Percentiles rank a stretch among this genome's conserved stretches.
These are phyloP conservation scores for Boletus subcaerulescens DNA, from an alignment of 768 basidiomycete species.

Conservation along the genomic window DNA sequence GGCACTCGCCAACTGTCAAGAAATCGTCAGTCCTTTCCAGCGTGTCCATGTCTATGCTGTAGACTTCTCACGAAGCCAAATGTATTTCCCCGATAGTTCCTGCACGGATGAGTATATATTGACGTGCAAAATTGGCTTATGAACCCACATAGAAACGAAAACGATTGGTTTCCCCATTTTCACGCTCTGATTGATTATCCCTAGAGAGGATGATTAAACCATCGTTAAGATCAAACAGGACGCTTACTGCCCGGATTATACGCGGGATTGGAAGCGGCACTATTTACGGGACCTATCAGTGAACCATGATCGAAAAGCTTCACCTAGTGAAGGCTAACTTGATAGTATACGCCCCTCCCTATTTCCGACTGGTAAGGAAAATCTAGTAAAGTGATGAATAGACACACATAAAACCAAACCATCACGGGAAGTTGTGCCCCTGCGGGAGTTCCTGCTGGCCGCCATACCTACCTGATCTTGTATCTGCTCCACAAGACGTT, in stretches of 20 bases:
- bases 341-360: constrained; percentile 16
- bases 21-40: constrained; percentile 9
- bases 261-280: constrained; percentile 15
- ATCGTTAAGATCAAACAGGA: neutral
- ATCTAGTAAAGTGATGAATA: no score
- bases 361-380: neutral
- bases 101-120: neutral
- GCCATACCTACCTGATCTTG: constrained; percentile 16
- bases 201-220: neutral
- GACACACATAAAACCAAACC: constrained; percentile 22
- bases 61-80: constrained; percentile 16
- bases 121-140: neutral
- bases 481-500: neutral
- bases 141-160: constrained; percentile 17
- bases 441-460: constrained; percentile 6
- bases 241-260: constrained; percentile 16
- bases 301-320: neutral
- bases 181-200: constrained; percentile 9
- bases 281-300: neutral
- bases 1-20: constrained; percentile 43
- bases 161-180: constrained; percentile 12
- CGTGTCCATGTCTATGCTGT: no score
- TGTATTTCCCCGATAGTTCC: constrained; percentile 16
- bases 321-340: neutral
- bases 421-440: constrained; percentile 13